Evolutionary conservation across 2,329 filamentous ascomycete genomes (phyloP), one percentile per base, ranked within the genome.

Genomic region (Zymoseptoria pseudotritici): DNA sequence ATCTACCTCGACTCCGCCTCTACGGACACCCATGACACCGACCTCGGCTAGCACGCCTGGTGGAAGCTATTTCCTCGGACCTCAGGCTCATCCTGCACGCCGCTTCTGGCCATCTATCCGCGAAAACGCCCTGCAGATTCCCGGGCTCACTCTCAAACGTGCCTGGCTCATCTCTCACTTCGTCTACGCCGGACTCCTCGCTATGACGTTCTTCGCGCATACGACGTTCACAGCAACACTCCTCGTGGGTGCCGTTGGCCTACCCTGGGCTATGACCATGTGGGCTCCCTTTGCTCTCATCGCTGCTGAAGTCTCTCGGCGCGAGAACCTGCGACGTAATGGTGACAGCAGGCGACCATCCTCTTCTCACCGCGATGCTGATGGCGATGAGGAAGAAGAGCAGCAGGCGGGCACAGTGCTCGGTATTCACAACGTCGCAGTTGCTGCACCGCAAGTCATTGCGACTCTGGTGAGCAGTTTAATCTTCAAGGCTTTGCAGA

Each of bases 221-320:
- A 85, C 84, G 2, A 86, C 91, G 7, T 78, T 83, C 59, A 84
- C 82, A 9, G 93, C 90, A 1, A 96, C 89, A 0, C 80, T 85
- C 1, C 82, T 96, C 36, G 87, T 96, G 58, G 90, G 86, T 1
- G 77, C 94, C 22, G 86, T 96, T 54, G 93, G 93, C 36, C 86
- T 97, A 60, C 91, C 90, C 1, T 97, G 93, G 93, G 91, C 92
- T 21, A 79, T 97, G 69, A 91, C 91, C 1, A 84, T 95, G 24
- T 97, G 93, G 93, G 93, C 92, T 0, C 93, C 93, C 0, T 97
- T 93, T 78, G 92, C 93, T 49, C 89, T 97, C 67, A 97, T 97
- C 72, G 91, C 90, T 53, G 90, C 90, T 4, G 93, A 97, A 74
- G 92, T 97, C 63, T 89, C 88, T 62, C 89, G 87, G 61, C 86